Percentiles rank a stretch among this genome's conserved stretches.
These are phyloP conservation scores for Xylaria multiplex DNA, from an alignment of 2,329 filamentous ascomycete genomes.

Conservation along the genomic window DNA sequence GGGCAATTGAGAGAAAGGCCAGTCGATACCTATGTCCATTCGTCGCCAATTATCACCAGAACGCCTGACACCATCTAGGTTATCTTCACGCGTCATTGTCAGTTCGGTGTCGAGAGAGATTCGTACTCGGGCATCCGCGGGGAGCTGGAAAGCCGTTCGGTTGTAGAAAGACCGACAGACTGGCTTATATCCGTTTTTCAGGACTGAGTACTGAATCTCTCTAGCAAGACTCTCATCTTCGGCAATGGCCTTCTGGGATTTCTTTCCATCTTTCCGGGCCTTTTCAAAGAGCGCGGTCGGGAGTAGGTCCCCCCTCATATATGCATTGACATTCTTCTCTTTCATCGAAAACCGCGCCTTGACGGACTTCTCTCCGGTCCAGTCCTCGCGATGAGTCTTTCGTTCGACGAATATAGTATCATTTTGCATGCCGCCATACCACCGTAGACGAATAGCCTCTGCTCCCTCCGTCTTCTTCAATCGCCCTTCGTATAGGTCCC, in stretches of 20 bases:
- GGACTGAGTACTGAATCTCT: constrained; percentile 92
- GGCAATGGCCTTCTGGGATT: constrained; percentile 88
- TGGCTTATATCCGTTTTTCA: constrained; percentile 86
- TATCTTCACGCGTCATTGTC: constrained; percentile 94
- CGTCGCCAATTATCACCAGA: constrained; percentile 92
- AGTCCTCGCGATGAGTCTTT: constrained; percentile 98
- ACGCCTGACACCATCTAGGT: constrained; percentile 80
- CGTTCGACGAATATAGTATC: constrained; percentile 97
- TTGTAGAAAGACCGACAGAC: constrained; percentile 98
- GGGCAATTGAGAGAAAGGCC: constrained; percentile 88
- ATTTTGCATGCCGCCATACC: constrained; percentile 96
- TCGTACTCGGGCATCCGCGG: constrained; percentile 92
- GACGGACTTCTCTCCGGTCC: constrained; percentile 98
- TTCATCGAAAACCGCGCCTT: constrained; percentile 95
- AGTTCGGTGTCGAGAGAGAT: constrained; percentile 97
- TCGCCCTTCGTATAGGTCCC: constrained; percentile 93
- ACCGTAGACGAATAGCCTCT: constrained; percentile 93
- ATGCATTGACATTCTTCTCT: constrained; percentile 97
- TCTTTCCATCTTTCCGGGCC: constrained; percentile 93
- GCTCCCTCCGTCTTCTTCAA: constrained; percentile 98
- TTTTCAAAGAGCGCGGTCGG: constrained; percentile 95
- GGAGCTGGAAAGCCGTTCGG: constrained; percentile 95
- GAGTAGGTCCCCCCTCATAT: constrained; percentile 83
- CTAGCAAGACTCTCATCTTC: constrained; percentile 89
- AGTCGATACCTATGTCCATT: constrained; percentile 98